phyloP scores from a whole-genome alignment of 2,329 filamentous ascomycete species.

The Aspergillus luchuensis region DNA sequence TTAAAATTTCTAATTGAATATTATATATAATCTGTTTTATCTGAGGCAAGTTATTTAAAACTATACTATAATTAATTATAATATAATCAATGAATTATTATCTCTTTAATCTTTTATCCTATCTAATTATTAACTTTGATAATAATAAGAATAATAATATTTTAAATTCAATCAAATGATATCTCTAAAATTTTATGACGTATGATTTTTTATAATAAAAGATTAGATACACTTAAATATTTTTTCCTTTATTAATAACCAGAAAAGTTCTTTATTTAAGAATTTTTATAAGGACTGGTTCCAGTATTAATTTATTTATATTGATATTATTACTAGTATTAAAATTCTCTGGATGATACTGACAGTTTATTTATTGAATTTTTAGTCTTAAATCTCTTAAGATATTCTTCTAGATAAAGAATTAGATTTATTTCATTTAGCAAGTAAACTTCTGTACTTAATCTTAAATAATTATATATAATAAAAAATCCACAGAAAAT shows the following conservation, averaged over 20 bases:
- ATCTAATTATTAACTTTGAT: too few relatives aligned
- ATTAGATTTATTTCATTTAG: background rate
- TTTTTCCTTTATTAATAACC: too few relatives aligned
- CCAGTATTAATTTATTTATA: too few relatives aligned
- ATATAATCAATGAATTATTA: too few relatives aligned
- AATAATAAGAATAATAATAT: too few relatives aligned
- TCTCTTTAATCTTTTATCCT: too few relatives aligned
- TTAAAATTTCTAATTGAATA: background rate
- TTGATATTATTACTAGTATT: too few relatives aligned
- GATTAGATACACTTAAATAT: too few relatives aligned
- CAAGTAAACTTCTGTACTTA: too few relatives aligned
- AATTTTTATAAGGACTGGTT: too few relatives aligned
- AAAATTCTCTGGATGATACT: background rate
- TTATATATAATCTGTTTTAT: background rate
- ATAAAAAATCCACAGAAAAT: background rate
- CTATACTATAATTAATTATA: background rate
- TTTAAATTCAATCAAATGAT: background rate
- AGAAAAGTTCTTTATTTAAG: too few relatives aligned
- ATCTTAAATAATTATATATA: slow-evolving; percentile 1
- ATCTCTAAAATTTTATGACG: background rate
- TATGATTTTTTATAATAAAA: too few relatives aligned
- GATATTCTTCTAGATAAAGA: background rate
- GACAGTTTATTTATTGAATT: background rate
- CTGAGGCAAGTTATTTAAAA: background rate
- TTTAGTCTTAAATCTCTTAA: background rate